Evolutionary conservation across 345 rosid species (phyloP), one percentile per base, ranked within the genome.

Genomic region (Acer saccharum): DNA sequence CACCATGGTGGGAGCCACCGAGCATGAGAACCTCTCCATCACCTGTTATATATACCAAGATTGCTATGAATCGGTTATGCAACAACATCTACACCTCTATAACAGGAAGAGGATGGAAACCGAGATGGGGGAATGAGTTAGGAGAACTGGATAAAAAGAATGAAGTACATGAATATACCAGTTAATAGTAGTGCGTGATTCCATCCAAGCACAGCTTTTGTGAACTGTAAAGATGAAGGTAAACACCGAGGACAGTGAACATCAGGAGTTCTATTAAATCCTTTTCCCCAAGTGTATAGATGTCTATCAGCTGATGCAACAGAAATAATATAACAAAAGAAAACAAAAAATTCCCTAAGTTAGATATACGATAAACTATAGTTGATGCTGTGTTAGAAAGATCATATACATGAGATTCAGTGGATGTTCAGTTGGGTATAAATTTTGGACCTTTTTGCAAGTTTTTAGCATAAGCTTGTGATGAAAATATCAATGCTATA

Each of bases 221-320:
- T 73, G 81, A 92, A 87, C 44, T 20, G 55, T 21, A 72, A 50
- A 10, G 87, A 69, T 27, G 90, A 81, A 64, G 83, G 75, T 41
- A 89, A 82, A 78, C 71, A 66, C 73, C 72, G 82, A 74, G 98
- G 97, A 75, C 67, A 71, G 64, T 70, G 80, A 82, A 75, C 76
- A 87, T 90, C 94, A 1, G 85, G 69, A 65, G 80, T 27, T 65
- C 90, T 82, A 39, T 80, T 72, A 77, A 92, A 90, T 72, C 97
- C 94, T 89, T 92, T 91, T 81, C 98, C 97, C 99, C 98, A 92
- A 70, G 80, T 81, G 86, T 85, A 92, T 25, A 90, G 74, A 79
- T 75, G 78, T 62, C 97, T 90, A 69, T 89, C 86, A 74, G 80
- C 98, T 96, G 85, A 72, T 81, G 68, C 68, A 23, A 72, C 73